Conservation (phyloP, 164 flowering plant species). For the Umbellularia californica region DNA sequence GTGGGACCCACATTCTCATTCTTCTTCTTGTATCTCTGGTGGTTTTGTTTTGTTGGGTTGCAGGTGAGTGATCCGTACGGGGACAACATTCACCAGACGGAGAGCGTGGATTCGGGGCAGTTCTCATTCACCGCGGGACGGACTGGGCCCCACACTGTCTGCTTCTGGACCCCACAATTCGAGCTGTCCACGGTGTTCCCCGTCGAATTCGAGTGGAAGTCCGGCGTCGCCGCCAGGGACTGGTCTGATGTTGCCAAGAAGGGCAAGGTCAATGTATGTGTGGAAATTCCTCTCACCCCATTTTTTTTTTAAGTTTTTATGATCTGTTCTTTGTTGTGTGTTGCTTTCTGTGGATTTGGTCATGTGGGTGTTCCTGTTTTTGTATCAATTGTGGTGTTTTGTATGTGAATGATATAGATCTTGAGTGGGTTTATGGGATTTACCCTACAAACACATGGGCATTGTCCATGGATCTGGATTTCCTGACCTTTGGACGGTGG, state of each 20-base stretch:
- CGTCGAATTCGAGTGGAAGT: constrained; percentile 69
- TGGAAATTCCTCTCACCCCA: not conserved
- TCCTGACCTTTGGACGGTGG: too few relatives aligned
- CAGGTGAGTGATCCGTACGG: constrained; percentile 62
- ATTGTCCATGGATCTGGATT: too few relatives aligned
- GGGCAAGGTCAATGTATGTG: constrained; percentile 53
- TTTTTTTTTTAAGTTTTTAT: not conserved
- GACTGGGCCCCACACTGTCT: constrained; percentile 55
- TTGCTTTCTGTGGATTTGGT: too few relatives aligned
- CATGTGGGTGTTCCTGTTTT: too few relatives aligned
- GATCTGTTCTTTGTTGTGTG: too few relatives aligned
- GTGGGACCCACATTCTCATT: not conserved
- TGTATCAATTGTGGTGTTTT: too few relatives aligned
- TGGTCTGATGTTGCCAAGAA: constrained; percentile 70
- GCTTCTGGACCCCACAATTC: constrained; percentile 49
- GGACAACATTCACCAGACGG: constrained; percentile 42
- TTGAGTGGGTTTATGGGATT: too few relatives aligned
- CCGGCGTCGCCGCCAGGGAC: constrained; percentile 66
- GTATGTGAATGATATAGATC: too few relatives aligned
- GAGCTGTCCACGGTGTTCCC: constrained; percentile 32
- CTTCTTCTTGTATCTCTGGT: not conserved
- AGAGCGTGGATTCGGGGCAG: constrained; percentile 46
- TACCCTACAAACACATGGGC: too few relatives aligned
- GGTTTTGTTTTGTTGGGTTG: constrained; percentile 1
- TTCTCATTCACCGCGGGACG: constrained; percentile 56